Base-by-base conservation (phyloP, 1,139 yeast genomes). In the Pichia inconspicua region DNA sequence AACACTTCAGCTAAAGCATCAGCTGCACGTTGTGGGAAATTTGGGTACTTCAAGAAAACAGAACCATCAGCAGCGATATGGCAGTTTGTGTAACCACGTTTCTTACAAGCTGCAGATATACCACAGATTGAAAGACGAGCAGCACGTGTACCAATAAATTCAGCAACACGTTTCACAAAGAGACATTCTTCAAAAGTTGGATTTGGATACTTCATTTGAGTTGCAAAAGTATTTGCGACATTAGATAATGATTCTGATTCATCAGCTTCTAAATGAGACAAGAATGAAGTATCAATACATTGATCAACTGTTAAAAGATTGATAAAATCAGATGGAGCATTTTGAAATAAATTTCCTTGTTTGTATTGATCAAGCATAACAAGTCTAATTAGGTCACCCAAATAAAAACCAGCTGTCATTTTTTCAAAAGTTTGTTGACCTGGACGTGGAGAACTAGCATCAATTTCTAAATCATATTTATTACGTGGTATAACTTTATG, bases 51-150 rank as follows among this genome's bases (percentile, higher is more conserved):
- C 77, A 88, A 84, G 75, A 73, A 88, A 46, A 92, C 97, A 19
- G 97, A 88, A 57, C 99, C 99, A 66, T 92, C 99, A 49, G 98
- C 97, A 53, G 98, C 99, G 68, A 92, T 87, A 65, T 90, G 95
- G 55, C 87, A 95, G 54, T 74, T 72, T 9, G 48, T 58, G 74
- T 87, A 82, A 55, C 82, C 83, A 74, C 94, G 84, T 82, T 92
- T 92, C 68, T 84, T 80, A 68, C 95, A 85, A 59, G 88, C 85
- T 52, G 97, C 98, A 55, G 96, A 96, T 58, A 92, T 87, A 67
- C 98, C 98, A 72, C 97, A 90, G 49, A 89, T 86, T 35, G 96
- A 84, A 58, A 92, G 75, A 68, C 98, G 82, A 28, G 98, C 92
- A 40, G 97, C 81, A 71, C 99, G 84, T 52, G 84, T 86, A 58